Base-by-base conservation (phyloP, 495 filamentous ascomycete species). In the Penicillium goetzii region DNA sequence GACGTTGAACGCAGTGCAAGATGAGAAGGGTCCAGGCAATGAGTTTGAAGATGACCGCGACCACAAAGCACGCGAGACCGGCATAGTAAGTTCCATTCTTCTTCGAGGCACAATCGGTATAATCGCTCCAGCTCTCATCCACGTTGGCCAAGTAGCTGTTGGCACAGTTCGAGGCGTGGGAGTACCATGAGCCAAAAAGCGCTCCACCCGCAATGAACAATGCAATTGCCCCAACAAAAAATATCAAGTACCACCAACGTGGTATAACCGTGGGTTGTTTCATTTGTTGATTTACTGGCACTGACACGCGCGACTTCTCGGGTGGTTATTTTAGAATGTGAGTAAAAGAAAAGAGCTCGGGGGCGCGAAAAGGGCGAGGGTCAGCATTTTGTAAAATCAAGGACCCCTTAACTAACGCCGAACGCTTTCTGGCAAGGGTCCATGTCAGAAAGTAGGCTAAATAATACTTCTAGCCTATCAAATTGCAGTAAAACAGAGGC, bases 21-120 rank as follows among this genome's bases (percentile, higher is more conserved):
- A 53, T 53, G 30, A 53, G 50, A 32, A 30, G 26, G 9, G 21
- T 33, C 50, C 50, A 53, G 26, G 50, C 50, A 21, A 53, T 53
- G 26, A 53, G 26, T 19, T 53, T 53, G 26, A 53, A 53, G 9
- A 53, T 23, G 19, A 23, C 50, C 12, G n/a, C 50, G n/a, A 53
- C 21, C 11, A 30, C 30, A 9, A 53, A 17, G 30, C 50, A 53
- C 1, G 21, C 30, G 9, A 53, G n/a, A 33, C 15, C 50, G 26
- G n/a, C 50, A 17, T 53, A 53, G 25, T 17, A 53, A 3, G 15
- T 26, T 8, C 8, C 50, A 7, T 32, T 53, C 5, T 32, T 53
- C 15, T 33, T 8, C 10, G 26, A 30, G n/a, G 25, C 25, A 15
- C 50, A 53, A 30, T 53, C 7, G n/a, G 3, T 32, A 17, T 53